phyloP scores from a whole-genome alignment of 2,329 filamentous ascomycete species.

The Colletotrichum eremochloae region DNA sequence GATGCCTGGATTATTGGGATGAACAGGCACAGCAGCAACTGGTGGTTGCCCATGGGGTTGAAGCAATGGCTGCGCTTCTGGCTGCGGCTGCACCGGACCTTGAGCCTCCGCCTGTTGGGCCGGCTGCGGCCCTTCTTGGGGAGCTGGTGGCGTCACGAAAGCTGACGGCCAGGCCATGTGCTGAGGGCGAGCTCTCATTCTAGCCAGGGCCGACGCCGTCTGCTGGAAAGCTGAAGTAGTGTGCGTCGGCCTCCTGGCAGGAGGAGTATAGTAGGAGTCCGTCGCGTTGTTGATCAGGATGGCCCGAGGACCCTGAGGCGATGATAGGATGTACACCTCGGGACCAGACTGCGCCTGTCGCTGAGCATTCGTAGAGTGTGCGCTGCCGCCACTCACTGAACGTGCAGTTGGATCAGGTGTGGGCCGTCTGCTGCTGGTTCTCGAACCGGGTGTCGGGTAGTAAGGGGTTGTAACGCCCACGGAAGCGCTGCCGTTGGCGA shows the following conservation, averaged over 20 bases:
- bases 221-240: conserved; percentile 20
- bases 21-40: conserved; percentile 47
- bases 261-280: conserved; percentile 64
- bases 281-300: conserved; percentile 66
- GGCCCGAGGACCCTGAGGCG: conserved; percentile 70
- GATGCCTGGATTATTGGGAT: conserved; percentile 56
- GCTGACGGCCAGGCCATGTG: conserved; percentile 33
- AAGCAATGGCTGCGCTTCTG: conserved; percentile 47
- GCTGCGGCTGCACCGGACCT: conserved; percentile 44
- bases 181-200: conserved; percentile 35
- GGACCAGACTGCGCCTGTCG: conserved; percentile 50
- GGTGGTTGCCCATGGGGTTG: conserved; percentile 49
- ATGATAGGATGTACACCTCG: conserved; percentile 72
- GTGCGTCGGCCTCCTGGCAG: conserved; percentile 46
- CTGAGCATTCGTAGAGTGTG: conserved; percentile 44
- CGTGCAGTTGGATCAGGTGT: conserved; percentile 60
- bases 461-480: conserved; percentile 60
- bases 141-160: conserved; percentile 40
- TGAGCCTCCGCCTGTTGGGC: conserved; percentile 27
- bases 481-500: conserved; percentile 53
- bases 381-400: conserved; percentile 49
- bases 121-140: conserved; percentile 38
- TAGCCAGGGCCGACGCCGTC: conserved; percentile 29
- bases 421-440: conserved; percentile 59
- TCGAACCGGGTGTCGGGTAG: conserved; percentile 52